A percentile compares a stretch with the other conserved stretches of the same genome.
These are phyloP conservation scores for Cyphellophora europaea DNA, from an alignment of 2,329 filamentous ascomycete species.

Conservation along the genomic window DNA sequence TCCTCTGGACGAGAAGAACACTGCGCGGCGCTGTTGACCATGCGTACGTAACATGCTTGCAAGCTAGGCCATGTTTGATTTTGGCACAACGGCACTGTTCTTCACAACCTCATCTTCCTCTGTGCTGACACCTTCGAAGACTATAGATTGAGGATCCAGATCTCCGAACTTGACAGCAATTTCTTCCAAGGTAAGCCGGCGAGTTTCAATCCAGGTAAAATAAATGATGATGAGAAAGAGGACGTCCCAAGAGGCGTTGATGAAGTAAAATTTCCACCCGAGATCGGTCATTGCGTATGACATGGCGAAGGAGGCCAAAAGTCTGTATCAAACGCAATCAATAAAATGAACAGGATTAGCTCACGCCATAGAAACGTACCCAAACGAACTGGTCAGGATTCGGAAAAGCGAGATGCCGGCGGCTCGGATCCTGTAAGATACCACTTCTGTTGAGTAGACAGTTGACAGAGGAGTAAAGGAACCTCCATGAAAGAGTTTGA, in stretches of 20 bases:
- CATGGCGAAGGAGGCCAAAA: constrained; percentile 31
- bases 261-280: constrained; percentile 39
- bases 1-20: no score
- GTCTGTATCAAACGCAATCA: no score
- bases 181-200: constrained; percentile 19
- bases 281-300: constrained; percentile 34
- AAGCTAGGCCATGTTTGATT: no score
- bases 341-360: no score
- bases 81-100: no score
- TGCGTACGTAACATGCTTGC: no score
- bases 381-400: constrained; percentile 19
- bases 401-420: constrained; percentile 13
- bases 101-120: no score
- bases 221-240: constrained; percentile 23
- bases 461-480: constrained; percentile 40
- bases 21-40: no score
- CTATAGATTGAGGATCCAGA: no score
- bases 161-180: no score
- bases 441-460: constrained; percentile 28
- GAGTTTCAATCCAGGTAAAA: constrained; percentile 17
- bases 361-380: no score
- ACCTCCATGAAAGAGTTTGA: constrained; percentile 33
- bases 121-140: no score
- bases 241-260: constrained; percentile 37
- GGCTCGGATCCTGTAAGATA: constrained; percentile 24